Conservation (phyloP, 805 yeast genomes). For the Wickerhamiella brachini region DNA sequence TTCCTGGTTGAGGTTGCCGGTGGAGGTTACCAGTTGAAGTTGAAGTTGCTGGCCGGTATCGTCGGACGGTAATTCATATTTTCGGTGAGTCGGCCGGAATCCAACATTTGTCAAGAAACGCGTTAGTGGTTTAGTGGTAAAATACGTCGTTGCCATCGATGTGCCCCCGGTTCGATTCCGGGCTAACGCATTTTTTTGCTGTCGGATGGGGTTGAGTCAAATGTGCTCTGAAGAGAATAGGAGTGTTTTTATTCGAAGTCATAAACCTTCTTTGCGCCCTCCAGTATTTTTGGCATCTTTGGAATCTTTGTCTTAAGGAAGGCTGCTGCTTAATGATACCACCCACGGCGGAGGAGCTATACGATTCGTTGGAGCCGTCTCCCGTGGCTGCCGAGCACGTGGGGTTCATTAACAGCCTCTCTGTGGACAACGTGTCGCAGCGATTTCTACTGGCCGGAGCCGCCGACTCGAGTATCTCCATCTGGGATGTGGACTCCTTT, state of each 20-base stretch:
- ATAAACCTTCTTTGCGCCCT: too few species aligned
- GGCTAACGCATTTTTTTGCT: conserved; percentile 16
- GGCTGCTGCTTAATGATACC: background rate
- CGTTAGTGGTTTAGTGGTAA: conserved; percentile 14
- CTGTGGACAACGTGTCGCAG: conserved; percentile 35
- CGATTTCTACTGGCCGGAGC: conserved; percentile 53
- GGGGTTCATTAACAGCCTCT: conserved; percentile 46
- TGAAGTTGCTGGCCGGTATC: too few species aligned
- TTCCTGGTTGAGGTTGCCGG: too few species aligned
- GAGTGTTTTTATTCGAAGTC: too few species aligned
- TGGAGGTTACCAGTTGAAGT: too few species aligned
- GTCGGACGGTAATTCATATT: too few species aligned
- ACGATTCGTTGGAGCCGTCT: conserved; percentile 10
- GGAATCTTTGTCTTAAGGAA: too few species aligned
- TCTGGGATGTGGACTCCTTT: conserved; percentile 44
- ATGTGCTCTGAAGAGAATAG: too few species aligned
- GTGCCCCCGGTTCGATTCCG: conserved; percentile 18
- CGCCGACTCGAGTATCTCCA: conserved; percentile 51
- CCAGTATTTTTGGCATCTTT: background rate
- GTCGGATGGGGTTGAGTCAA: too few species aligned
- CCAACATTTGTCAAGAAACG: background rate
- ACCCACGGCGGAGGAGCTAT: background rate
- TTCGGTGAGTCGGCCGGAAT: too few species aligned
- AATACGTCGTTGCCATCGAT: conserved; percentile 15
- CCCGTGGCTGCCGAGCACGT: conserved; percentile 18